Percentiles rank a stretch among this genome's conserved stretches.
phyloP scores from a whole-genome alignment of 768 basidiomycete genomes.

The Boletus vinaceobasis region DNA sequence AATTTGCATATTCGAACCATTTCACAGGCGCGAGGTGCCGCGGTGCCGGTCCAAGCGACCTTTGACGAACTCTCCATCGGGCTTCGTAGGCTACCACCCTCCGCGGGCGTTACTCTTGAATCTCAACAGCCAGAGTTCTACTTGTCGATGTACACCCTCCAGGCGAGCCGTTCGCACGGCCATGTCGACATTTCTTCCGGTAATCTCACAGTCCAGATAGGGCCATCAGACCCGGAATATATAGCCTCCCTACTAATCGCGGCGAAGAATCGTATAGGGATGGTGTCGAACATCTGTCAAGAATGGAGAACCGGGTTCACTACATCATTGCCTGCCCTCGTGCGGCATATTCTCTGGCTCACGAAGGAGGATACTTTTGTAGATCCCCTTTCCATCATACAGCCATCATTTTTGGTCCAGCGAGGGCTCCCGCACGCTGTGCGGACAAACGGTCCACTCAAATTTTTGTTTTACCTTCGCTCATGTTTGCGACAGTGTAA shows the following conservation, averaged over 20 bases:
- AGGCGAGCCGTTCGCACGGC: constrained; percentile 7
- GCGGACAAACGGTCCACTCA: constrained; percentile 69
- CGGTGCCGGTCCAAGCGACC: not conserved
- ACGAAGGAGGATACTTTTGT: constrained; percentile 52
- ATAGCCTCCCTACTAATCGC: constrained; percentile 14
- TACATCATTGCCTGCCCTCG: constrained; percentile 35
- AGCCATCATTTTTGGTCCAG: constrained; percentile 81
- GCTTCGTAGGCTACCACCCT: constrained; percentile 8
- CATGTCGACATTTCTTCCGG: constrained; percentile 21
- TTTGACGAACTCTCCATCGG: constrained; percentile 18
- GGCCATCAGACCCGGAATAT: constrained; percentile 31
- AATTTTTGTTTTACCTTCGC: constrained; percentile 76
- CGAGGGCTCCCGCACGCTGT: constrained; percentile 63
- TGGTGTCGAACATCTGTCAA: constrained; percentile 20
- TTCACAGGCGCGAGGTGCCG: not conserved
- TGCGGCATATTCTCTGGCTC: constrained; percentile 47
- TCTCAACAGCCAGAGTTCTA: constrained; percentile 17
- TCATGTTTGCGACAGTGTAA: constrained; percentile 46
- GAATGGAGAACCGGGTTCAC: constrained; percentile 31
- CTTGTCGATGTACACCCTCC: constrained; percentile 20
- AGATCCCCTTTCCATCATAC: constrained; percentile 78
- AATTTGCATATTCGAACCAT: constrained; percentile 14
- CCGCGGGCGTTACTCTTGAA: not conserved
- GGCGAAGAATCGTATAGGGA: constrained; percentile 6
- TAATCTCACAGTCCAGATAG: constrained; percentile 23